Evolutionary conservation across 75 land plant genomes (phyloP).

Genomic region (Cunninghamia lanceolata): DNA sequence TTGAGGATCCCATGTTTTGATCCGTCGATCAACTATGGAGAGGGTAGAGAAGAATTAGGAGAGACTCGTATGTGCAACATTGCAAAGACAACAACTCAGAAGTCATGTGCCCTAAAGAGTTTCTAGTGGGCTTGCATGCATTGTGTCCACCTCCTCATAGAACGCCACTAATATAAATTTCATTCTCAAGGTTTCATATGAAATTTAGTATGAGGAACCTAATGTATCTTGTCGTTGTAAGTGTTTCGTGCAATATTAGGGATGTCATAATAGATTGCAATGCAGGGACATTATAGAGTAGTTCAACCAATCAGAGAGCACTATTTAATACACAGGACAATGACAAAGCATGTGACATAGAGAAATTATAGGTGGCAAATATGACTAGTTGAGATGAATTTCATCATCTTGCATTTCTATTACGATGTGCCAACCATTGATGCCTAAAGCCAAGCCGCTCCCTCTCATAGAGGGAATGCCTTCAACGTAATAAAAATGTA

Average conservation of each 20-base stretch:
- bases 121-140: constrained; percentile 44
- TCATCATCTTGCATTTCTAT: no score
- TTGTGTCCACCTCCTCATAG: constrained; percentile 69
- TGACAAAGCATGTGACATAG: no score
- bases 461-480: no score
- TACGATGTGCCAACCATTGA: no score
- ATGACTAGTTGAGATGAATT: no score
- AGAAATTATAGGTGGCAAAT: no score
- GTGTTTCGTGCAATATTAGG: constrained; percentile 11
- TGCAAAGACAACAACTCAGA: constrained; percentile 20
- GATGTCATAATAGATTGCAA: no score
- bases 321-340: no score
- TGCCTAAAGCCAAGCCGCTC: no score
- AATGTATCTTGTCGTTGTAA: constrained; percentile 78
- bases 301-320: no score
- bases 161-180: constrained; percentile 67
- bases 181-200: constrained; percentile 82
- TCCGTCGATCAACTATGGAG: not conserved
- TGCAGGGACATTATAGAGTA: no score
- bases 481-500: no score
- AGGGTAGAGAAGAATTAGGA: constrained; percentile 48
- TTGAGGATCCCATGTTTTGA: not conserved
- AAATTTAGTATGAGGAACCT: constrained; percentile 69
- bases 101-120: constrained; percentile 20
- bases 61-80: constrained; percentile 27